A percentile compares a stretch with the other conserved stretches of the same genome.
Conservation (phyloP, 208 protist species). For the Acanthamoeba castellanii region DNA sequence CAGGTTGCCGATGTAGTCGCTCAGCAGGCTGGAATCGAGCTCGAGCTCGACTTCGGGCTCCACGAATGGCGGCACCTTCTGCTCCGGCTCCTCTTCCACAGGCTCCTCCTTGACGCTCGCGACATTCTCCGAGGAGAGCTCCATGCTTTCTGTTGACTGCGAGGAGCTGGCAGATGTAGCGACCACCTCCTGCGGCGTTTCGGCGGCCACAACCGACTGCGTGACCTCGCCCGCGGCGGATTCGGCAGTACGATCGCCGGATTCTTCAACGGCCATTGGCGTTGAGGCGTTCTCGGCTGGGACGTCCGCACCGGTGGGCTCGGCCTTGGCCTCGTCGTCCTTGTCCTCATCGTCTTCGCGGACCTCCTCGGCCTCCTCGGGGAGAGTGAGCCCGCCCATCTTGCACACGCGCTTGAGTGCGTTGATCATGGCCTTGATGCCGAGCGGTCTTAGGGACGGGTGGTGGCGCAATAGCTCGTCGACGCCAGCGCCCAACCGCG, state of each 20-base stretch:
- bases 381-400: slow-evolving; percentile 27
- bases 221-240: too few relatives aligned
- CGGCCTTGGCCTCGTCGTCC: not conserved
- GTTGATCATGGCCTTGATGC: slow-evolving; percentile 52
- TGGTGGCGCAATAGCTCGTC: slow-evolving; percentile 68
- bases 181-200: not conserved
- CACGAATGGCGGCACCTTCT: slow-evolving; percentile 29
- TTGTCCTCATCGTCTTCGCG: not conserved
- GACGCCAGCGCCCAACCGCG: slow-evolving; percentile 30
- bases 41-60: slow-evolving; percentile 49
- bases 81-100: not conserved
- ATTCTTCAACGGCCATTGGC: not conserved
- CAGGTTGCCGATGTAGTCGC: slow-evolving; percentile 67
- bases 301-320: not conserved
- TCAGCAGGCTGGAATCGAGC: not conserved
- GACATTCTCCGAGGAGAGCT: not conserved
- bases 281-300: not conserved
- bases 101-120: not conserved
- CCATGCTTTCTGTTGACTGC: not conserved
- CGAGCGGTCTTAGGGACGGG: slow-evolving; percentile 28
- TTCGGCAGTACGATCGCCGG: not conserved
- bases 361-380: not conserved
- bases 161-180: not conserved
- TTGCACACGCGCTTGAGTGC: slow-evolving; percentile 29
- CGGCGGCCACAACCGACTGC: not conserved